A percentile compares a stretch with the other conserved stretches of the same genome.
These are phyloP conservation scores for Ilex asprella DNA, from an alignment of 257 asterid genomes.

Conservation along the genomic window DNA sequence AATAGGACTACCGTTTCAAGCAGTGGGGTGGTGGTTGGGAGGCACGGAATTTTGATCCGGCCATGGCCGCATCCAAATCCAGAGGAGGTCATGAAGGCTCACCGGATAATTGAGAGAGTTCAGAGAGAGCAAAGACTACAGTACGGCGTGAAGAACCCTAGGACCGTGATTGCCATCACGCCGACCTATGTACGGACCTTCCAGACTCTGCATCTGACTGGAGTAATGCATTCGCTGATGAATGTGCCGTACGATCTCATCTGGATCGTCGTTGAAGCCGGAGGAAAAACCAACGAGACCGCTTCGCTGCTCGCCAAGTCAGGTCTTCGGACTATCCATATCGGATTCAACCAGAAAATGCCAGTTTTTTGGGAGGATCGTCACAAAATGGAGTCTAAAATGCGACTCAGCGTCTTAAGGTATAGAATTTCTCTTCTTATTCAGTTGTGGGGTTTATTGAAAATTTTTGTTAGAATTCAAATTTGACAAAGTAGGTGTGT, in stretches of 20 bases:
- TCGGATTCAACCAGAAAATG: conserved; percentile 62
- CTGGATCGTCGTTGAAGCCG: conserved; percentile 96
- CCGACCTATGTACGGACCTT: conserved; percentile 93
- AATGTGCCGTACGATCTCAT: conserved; percentile 70
- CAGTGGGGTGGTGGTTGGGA: conserved; percentile 85
- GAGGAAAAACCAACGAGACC: conserved; percentile 71
- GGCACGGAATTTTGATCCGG: conserved; percentile 86
- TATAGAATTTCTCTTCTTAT: conserved; percentile 11
- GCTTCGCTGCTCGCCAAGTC: conserved; percentile 65
- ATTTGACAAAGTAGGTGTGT: background rate
- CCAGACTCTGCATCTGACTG: conserved; percentile 90
- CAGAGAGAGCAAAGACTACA: conserved; percentile 83
- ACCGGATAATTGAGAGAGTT: conserved; percentile 77
- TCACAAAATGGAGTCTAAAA: conserved; percentile 66
- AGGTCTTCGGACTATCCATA: conserved; percentile 56
- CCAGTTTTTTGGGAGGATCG: conserved; percentile 89
- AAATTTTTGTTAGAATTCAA: background rate
- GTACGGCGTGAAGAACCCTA: conserved; percentile 76
- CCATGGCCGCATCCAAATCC: conserved; percentile 99
- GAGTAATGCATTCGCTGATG: conserved; percentile 94
- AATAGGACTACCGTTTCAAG: background rate
- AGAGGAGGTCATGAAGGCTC: conserved; percentile 86
- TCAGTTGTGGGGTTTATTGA: too few relatives aligned
- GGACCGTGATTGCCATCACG: conserved; percentile 65
- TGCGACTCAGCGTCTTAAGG: conserved; percentile 90